phyloP scores from a whole-genome alignment of 2,329 filamentous ascomycete species.

The Colletotrichum cordylinicola region DNA sequence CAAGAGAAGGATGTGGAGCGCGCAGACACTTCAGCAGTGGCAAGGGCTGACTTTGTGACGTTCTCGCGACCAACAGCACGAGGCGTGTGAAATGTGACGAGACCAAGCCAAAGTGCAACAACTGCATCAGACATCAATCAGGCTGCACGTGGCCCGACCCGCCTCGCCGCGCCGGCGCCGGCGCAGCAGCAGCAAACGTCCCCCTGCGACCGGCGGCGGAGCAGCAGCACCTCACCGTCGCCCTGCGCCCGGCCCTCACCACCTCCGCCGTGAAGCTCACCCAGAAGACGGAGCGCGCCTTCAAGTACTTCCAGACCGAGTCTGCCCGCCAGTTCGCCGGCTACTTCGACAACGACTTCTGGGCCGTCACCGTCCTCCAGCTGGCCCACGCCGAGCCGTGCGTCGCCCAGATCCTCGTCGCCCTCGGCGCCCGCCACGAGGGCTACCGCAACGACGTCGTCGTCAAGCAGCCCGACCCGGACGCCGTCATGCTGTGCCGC shows the following conservation, averaged over 20 bases:
- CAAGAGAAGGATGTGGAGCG: background rate
- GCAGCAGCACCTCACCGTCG: background rate
- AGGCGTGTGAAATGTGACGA: background rate
- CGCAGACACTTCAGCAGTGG: background rate
- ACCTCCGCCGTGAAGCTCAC: background rate
- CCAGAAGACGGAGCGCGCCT: background rate
- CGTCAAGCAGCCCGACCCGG: background rate
- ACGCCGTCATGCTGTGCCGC: background rate
- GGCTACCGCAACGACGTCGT: background rate
- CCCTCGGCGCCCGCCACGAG: constrained; percentile 12
- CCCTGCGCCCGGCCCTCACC: background rate
- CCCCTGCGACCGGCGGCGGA: background rate
- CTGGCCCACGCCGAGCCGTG: background rate
- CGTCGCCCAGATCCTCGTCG: constrained; percentile 12
- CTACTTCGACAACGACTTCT: constrained; percentile 2
- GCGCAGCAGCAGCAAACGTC: background rate
- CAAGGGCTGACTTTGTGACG: background rate
- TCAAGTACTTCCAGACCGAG: background rate
- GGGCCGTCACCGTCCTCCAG: background rate
- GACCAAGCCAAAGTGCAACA: background rate
- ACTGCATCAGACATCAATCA: background rate
- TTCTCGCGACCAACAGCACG: background rate
- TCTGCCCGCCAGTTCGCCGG: constrained; percentile 1
- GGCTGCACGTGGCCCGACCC: background rate
- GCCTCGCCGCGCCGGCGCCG: background rate